Base-by-base conservation (phyloP, 2,329 filamentous ascomycete genomes). In the Lachnellula occidentalis region DNA sequence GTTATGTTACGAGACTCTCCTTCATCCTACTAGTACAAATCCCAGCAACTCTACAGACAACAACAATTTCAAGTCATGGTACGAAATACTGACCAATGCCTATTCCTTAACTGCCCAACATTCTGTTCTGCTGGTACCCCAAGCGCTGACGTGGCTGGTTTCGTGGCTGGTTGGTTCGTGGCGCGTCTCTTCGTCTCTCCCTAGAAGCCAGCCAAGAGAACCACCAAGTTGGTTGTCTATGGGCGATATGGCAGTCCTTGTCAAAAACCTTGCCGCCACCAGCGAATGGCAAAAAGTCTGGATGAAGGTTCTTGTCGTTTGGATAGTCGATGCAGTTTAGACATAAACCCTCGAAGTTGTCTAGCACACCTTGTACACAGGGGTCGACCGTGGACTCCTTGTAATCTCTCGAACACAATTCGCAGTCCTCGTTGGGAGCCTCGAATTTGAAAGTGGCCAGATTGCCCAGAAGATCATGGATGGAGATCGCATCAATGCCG, bases 161-260 rank as follows among this genome's bases (percentile, higher is more conserved):
- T 5, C 22, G 22, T 5, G 22, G 22, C 24, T 27, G 24, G 24
- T 27, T 27, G 6, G 6, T 27, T 27, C 24, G 24, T 5, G 24
- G 24, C 24, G 14, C 9, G 34, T 37, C 34, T 37, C 15, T 37
- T 12, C 34, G 34, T n/a, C 34, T 37, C 48, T 48, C 34, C 5
- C n/a, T 37, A 37, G 34, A 45, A 56, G 9, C 27, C 34, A 53
- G 19, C 42, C 43, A 53, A 11, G 54, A 57, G 46, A 52, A 60
- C 21, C 55, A 63, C 57, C 59, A 63, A 5, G 54, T 58, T 1
- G 51, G 45, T 11, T 58, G 55, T 2, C 22, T 50, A 45, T 63
- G 59, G 0, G 1, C 7, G 4, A 60, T n/a, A 2, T 56, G 36
- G 42, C 59, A 63, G 17, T 34, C 48, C 1, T 19, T 2, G 47